A percentile compares a stretch with the other conserved stretches of the same genome.
phyloP scores from a whole-genome alignment of 106 monocot species.

The Phalaenopsis equestris region DNA sequence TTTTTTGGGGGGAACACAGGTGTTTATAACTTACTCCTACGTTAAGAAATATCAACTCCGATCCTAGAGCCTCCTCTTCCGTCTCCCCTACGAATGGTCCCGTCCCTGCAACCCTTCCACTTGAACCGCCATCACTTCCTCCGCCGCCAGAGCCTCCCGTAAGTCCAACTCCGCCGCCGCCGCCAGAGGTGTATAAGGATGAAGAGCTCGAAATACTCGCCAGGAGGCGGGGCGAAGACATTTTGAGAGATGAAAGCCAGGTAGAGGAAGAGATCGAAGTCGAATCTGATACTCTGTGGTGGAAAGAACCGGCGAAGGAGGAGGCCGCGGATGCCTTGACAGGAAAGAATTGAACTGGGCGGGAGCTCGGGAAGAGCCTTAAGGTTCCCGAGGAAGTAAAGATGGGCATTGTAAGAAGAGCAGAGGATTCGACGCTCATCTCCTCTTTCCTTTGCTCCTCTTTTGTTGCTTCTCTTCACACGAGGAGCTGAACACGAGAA shows the following conservation, averaged over 20 bases:
- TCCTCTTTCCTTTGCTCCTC: no score
- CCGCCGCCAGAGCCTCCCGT: constrained; percentile 30
- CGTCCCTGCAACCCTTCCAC: constrained; percentile 26
- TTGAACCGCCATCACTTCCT: constrained; percentile 30
- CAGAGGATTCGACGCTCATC: not conserved
- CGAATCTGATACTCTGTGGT: not conserved
- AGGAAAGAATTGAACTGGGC: not conserved
- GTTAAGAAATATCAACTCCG: constrained; percentile 48
- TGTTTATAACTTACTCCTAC: constrained; percentile 34
- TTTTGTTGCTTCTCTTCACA: not conserved
- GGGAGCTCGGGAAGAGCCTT: not conserved
- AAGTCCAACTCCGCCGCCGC: not conserved
- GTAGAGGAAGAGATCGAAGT: constrained; percentile 11
- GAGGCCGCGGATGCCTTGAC: not conserved
- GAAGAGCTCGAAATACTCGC: constrained; percentile 4
- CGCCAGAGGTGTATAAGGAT: constrained; percentile 4
- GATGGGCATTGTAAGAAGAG: constrained; percentile 9
- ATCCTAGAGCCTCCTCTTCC: constrained; percentile 22
- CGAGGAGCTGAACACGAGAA: no score
- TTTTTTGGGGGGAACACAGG: not conserved
- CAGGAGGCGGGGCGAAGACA: no score
- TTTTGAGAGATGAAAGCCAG: not conserved
- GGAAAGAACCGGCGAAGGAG: constrained; percentile 9
- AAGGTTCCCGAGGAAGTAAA: constrained; percentile 12
- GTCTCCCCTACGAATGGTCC: constrained; percentile 22